A percentile compares a stretch with the other conserved stretches of the same genome.
phyloP scores from a whole-genome alignment of 257 asterid genomes.

The Sherardia arvensis region DNA sequence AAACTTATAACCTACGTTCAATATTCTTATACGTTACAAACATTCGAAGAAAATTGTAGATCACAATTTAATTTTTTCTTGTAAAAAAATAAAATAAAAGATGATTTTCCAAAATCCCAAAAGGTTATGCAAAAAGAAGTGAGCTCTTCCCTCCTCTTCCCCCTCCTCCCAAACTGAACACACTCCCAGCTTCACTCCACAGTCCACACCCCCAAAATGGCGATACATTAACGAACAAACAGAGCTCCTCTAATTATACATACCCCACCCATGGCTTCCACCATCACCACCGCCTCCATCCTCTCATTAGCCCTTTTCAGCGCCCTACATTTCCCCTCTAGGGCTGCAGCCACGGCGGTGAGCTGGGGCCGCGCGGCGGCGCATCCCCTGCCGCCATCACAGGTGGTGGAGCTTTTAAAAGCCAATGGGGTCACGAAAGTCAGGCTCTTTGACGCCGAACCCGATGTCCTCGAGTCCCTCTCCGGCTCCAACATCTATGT shows the following conservation, averaged over 20 bases:
- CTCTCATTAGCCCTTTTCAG: background rate
- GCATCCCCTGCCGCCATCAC: conserved; percentile 65
- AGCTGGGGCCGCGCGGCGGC: conserved; percentile 87
- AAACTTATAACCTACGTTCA: too few species aligned
- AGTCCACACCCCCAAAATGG: conserved; percentile 10
- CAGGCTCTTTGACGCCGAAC: conserved; percentile 64
- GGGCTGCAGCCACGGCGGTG: conserved; percentile 45
- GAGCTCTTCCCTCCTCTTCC: background rate
- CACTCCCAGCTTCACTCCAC: background rate
- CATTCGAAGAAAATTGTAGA: too few species aligned
- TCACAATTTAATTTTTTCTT: too few species aligned
- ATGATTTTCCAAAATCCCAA: background rate
- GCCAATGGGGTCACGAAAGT: conserved; percentile 52
- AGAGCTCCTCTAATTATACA: background rate
- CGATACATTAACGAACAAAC: background rate
- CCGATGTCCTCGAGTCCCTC: conserved; percentile 49
- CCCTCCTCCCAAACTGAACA: background rate
- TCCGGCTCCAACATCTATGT: conserved; percentile 55
- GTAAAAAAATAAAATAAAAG: too few species aligned
- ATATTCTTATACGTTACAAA: too few species aligned
- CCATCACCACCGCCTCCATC: background rate
- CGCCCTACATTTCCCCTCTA: conserved; percentile 6
- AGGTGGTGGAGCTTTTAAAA: conserved; percentile 67
- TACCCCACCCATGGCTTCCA: conserved; percentile 21
- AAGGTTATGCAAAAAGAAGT: background rate